Evolutionary conservation across 495 filamentous ascomycete species (phyloP), one percentile per base, ranked within the genome.

Genomic region (Bryoglossum gracile): DNA sequence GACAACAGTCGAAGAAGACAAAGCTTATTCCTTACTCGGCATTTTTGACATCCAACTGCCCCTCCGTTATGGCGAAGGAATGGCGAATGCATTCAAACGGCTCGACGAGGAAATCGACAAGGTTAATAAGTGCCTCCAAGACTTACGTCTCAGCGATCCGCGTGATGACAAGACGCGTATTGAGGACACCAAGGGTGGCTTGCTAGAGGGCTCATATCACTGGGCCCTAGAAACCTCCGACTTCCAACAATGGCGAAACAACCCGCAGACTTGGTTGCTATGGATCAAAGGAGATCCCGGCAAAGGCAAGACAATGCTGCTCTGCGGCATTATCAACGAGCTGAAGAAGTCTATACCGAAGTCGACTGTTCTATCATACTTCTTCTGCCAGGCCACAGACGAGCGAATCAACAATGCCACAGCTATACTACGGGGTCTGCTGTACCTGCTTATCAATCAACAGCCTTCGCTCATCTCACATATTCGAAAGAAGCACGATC

Each of bases 311-410:
- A 30, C 26, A 13, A 30, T 30, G 26, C 26, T 30, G 26, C 26
- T 30, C 26, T 30, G 26, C 26, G 26, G 26, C 22, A 60, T 65
- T 16, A 54, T 64, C 19, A 50, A 66, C 23, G 53, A 62, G 46
- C 40, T 67, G 16, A n/a, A 50, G 32, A 52, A 53, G 16, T 44
- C 45, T n/a, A 49, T 42, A 13, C 21, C 38, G 14, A 26, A 43
- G 28, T 34, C 48, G 10, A n/a, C 5, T 18, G 19, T 52, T n/a
- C 41, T 74, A 6, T 63, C 62, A 9, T 75, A 65, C 55, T 75
- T 75, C 56, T 71, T 75, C 55, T 30, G 26, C 26, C 26, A 30
- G 26, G 26, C 26, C 26, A 30, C 55, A 9, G 48, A 64, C 50
- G 13, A 23, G 11, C 51, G 46, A n/a, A 53, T 63, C 16, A 66